Conservation (phyloP, 2,329 filamentous ascomycete species). For the Microdochium bolleyi region DNA sequence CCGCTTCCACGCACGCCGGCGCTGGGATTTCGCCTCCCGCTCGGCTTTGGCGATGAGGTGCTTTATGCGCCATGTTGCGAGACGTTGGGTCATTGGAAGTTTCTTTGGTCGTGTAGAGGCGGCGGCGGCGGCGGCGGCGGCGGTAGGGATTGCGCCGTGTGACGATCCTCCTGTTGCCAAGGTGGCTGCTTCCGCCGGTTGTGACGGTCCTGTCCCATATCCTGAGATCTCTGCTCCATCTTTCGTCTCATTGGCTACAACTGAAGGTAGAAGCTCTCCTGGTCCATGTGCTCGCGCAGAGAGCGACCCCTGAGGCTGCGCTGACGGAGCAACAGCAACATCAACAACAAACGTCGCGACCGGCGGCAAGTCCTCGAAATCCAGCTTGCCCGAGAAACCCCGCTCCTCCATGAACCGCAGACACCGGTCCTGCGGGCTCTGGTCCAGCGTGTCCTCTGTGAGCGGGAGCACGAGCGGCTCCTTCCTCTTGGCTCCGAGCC, state of each 20-base stretch:
- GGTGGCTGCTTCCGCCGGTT: too few relatives aligned
- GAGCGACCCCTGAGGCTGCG: conserved; percentile 5
- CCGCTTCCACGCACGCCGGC: conserved; percentile 16
- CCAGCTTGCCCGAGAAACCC: conserved; percentile 7
- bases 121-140: conserved; percentile 7
- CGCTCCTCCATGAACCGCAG: conserved; percentile 8
- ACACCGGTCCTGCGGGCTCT: conserved; percentile 12
- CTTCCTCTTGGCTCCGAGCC: conserved; percentile 12
- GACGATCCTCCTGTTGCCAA: too few relatives aligned
- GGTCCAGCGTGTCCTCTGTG: conserved; percentile 11
- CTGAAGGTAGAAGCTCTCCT: too few relatives aligned
- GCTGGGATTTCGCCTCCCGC: conserved; percentile 7
- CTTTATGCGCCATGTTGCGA: conserved; percentile 16
- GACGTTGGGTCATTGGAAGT: conserved; percentile 9
- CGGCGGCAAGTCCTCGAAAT: background rate
- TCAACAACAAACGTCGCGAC: conserved; percentile 4
- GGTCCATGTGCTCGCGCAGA: too few relatives aligned
- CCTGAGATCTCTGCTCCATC: too few relatives aligned
- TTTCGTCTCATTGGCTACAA: too few relatives aligned
- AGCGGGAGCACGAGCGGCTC: conserved; percentile 11
- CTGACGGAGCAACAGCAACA: too few relatives aligned
- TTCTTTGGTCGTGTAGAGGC: conserved; percentile 2
- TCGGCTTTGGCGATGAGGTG: conserved; percentile 11
- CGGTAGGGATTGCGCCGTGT: background rate
- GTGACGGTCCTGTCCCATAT: too few relatives aligned